These are phyloP conservation scores for Catharanthus roseus DNA, from an alignment of 257 asterid genomes.

Conservation along the genomic window DNA sequence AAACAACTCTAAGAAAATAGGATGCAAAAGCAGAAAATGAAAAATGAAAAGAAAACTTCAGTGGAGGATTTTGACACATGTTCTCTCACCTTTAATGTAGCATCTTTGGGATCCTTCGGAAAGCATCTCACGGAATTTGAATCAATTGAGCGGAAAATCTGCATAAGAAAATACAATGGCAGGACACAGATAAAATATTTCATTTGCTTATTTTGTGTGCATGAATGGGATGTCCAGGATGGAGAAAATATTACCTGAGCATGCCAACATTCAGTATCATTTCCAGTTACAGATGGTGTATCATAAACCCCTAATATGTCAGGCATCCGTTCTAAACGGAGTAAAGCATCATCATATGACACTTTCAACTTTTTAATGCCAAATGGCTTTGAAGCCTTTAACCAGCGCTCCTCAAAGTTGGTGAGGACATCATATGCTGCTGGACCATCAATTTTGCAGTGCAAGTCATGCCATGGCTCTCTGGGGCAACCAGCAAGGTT, in stretches of 20 bases:
- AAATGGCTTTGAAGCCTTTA: constrained; percentile 81
- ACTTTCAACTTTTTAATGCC: constrained; percentile 78
- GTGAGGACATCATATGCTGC: constrained; percentile 93
- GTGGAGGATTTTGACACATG: background rate
- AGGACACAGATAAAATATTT: constrained; percentile 4
- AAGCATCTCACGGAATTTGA: constrained; percentile 92
- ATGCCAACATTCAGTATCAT: constrained; percentile 89
- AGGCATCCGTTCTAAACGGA: constrained; percentile 77
- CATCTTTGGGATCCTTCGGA: constrained; percentile 92
- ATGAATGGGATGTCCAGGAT: background rate
- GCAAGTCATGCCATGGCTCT: constrained; percentile 99
- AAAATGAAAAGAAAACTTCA: constrained; percentile 3
- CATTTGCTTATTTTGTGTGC: background rate
- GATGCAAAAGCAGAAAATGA: constrained; percentile 11
- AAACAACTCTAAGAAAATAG: background rate
- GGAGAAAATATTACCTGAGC: constrained; percentile 54
- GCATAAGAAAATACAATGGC: constrained; percentile 11
- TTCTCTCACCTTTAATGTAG: constrained; percentile 56
- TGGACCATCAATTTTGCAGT: constrained; percentile 90
- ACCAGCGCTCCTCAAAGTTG: constrained; percentile 94
- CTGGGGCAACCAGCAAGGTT: constrained; percentile 75
- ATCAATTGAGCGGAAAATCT: constrained; percentile 96
- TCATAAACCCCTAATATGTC: constrained; percentile 75
- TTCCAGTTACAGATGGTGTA: constrained; percentile 55
- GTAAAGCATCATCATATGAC: constrained; percentile 85